Evolutionary conservation across 371 early-diverging fungal species (phyloP).

Genomic region (Actinomortierella wolfii): DNA sequence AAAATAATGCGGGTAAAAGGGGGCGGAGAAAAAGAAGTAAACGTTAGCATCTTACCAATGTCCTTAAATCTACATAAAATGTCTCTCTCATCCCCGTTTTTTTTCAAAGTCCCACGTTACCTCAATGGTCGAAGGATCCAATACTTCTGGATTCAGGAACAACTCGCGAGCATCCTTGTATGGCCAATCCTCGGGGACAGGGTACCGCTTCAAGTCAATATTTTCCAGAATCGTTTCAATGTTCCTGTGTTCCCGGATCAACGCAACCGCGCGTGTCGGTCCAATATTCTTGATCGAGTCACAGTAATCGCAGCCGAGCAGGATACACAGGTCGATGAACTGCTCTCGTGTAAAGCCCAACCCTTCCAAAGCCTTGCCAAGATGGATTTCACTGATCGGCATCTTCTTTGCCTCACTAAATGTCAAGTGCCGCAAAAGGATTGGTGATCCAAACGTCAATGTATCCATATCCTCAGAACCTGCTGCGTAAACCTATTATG

Average conservation of each 20-base stretch:
- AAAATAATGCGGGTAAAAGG: neutral
- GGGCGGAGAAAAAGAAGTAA: neutral
- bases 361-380: constrained; percentile 86
- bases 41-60: neutral
- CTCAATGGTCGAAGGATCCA: constrained; percentile 68
- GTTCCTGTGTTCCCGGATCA: constrained; percentile 88
- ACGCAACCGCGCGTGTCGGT: constrained; percentile 85
- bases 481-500: constrained; percentile 87
- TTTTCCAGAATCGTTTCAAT: constrained; percentile 89
- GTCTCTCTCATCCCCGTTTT: neutral
- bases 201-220: constrained; percentile 76
- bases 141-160: constrained; percentile 85
- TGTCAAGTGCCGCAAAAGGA: constrained; percentile 95
- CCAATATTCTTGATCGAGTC: constrained; percentile 97
- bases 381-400: constrained; percentile 92
- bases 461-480: constrained; percentile 99
- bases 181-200: constrained; percentile 89
- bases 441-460: constrained; percentile 93
- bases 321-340: constrained; percentile 99
- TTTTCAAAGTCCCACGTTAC: constrained; percentile 21
- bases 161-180: constrained; percentile 92
- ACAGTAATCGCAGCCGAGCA: constrained; percentile 99
- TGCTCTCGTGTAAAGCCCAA: constrained; percentile 77
- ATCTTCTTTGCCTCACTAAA: constrained; percentile 92
- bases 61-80: neutral